phyloP scores from a whole-genome alignment of 495 filamentous ascomycete species.

The Aspergillus baeticus region DNA sequence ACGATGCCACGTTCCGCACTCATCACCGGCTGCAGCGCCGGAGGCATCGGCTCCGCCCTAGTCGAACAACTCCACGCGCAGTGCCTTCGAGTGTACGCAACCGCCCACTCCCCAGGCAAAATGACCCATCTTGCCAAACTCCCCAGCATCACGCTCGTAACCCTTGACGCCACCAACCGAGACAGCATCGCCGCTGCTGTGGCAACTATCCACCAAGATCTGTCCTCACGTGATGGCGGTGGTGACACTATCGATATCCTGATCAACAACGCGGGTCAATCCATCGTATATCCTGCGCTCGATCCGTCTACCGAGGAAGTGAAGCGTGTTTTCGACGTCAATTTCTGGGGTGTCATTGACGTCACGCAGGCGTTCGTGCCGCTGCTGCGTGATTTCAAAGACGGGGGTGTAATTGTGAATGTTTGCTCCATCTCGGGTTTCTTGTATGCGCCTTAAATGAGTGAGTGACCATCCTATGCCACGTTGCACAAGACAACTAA shows the following conservation, averaged over 20 bases:
- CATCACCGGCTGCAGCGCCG: slow-evolving; percentile 45
- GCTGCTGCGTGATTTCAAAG: slow-evolving; percentile 47
- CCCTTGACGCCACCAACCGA: slow-evolving; percentile 14
- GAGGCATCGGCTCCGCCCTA: slow-evolving; percentile 42
- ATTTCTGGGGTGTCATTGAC: slow-evolving; percentile 57
- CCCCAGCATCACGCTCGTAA: slow-evolving; percentile 2
- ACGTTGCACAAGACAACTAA: no score
- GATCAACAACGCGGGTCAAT: slow-evolving; percentile 16
- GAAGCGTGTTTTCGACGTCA: slow-evolving; percentile 57
- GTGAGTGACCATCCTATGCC: background rate
- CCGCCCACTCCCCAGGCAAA: slow-evolving; percentile 28
- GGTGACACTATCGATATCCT: slow-evolving; percentile 8
- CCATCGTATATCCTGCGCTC: slow-evolving; percentile 32
- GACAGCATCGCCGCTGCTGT: slow-evolving; percentile 17
- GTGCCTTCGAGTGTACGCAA: slow-evolving; percentile 31
- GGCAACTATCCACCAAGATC: slow-evolving; percentile 30
- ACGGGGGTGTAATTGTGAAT: slow-evolving; percentile 51
- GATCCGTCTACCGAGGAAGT: slow-evolving; percentile 52
- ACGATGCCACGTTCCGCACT: slow-evolving; percentile 1
- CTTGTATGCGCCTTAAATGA: slow-evolving; percentile 12
- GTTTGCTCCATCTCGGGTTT: slow-evolving; percentile 45
- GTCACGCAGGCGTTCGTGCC: slow-evolving; percentile 55
- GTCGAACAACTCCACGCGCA: slow-evolving; percentile 32
- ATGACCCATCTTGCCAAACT: slow-evolving; percentile 20
- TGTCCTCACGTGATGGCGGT: no score